Percentiles rank a stretch among this genome's conserved stretches.
Evolutionary conservation across 108 stramenopile genomes (phyloP).

Genomic region (Cyclotella sp.): DNA sequence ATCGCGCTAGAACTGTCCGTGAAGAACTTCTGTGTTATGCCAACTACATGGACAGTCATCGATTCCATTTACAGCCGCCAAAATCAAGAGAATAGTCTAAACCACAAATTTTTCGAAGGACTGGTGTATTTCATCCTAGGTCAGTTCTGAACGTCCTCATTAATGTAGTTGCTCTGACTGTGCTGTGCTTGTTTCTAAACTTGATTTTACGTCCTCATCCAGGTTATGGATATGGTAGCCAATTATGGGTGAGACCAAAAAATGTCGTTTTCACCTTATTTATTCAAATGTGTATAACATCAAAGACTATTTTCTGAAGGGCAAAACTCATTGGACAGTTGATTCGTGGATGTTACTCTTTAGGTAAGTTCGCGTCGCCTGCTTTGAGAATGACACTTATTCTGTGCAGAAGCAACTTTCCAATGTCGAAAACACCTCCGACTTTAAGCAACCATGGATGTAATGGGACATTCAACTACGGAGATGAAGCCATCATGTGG

Average conservation of each 20-base stretch:
- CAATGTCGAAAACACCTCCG: too few relatives aligned
- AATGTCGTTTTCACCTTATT: too few relatives aligned
- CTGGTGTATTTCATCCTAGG: slow-evolving; percentile 18
- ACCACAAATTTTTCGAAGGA: background rate
- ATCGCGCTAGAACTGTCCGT: slow-evolving; percentile 2
- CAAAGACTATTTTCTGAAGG: slow-evolving; percentile 10
- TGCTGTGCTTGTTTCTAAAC: background rate
- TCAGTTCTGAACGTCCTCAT: background rate
- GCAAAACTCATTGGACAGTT: slow-evolving; percentile 17
- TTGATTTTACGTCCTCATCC: background rate
- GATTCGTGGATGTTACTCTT: slow-evolving; percentile 29
- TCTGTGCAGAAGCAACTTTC: too few relatives aligned
- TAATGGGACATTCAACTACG: slow-evolving; percentile 37
- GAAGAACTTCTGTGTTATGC: slow-evolving; percentile 18
- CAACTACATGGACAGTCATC: slow-evolving; percentile 20
- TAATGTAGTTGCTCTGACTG: background rate
- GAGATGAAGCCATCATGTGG: background rate
- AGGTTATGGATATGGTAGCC: slow-evolving; percentile 18
- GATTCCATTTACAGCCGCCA: background rate
- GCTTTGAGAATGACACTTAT: too few relatives aligned
- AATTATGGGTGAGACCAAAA: background rate
- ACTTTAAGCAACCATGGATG: slow-evolving; percentile 34
- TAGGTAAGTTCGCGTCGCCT: too few relatives aligned
- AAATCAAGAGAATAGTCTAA: background rate
- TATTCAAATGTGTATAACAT: too few relatives aligned